Evolutionary conservation across 495 filamentous ascomycete genomes (phyloP).

Genomic region (Penicillium soppii): DNA sequence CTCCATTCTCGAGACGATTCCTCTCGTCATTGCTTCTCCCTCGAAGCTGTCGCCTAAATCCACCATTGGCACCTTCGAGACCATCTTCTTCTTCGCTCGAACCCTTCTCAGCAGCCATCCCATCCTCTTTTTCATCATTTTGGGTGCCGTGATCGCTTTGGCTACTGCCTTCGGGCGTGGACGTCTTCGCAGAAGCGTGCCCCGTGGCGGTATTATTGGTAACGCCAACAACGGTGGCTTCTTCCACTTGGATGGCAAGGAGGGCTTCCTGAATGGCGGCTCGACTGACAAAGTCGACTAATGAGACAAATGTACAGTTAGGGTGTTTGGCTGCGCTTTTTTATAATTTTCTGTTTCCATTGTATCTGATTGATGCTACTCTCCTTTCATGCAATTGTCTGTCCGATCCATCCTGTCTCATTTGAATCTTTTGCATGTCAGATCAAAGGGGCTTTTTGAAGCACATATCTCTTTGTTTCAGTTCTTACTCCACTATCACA

Average conservation of each 20-base stretch:
- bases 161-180: constrained; percentile 35
- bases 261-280: constrained; percentile 60
- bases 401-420: constrained; percentile 10
- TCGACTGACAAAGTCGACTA: constrained; percentile 79
- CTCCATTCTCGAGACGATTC: constrained; percentile 91
- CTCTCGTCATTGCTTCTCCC: constrained; percentile 69
- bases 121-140: constrained; percentile 61
- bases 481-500: constrained; percentile 4
- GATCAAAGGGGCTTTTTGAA: constrained; percentile 18
- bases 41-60: constrained; percentile 86
- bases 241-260: constrained; percentile 76
- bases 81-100: constrained; percentile 74
- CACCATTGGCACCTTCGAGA: constrained; percentile 72
- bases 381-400: constrained; percentile 10
- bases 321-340: constrained; percentile 29
- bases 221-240: constrained; percentile 61
- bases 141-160: constrained; percentile 48
- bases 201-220: constrained; percentile 52
- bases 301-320: constrained; percentile 43
- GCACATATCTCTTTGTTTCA: constrained; percentile 22
- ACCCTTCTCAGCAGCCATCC: constrained; percentile 69
- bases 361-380: constrained; percentile 29
- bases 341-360: constrained; percentile 28
- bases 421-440: constrained; percentile 21
- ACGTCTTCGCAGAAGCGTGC: constrained; percentile 29